Conservation (phyloP, 441 rosid genomes). For the Omphalea diandra region DNA sequence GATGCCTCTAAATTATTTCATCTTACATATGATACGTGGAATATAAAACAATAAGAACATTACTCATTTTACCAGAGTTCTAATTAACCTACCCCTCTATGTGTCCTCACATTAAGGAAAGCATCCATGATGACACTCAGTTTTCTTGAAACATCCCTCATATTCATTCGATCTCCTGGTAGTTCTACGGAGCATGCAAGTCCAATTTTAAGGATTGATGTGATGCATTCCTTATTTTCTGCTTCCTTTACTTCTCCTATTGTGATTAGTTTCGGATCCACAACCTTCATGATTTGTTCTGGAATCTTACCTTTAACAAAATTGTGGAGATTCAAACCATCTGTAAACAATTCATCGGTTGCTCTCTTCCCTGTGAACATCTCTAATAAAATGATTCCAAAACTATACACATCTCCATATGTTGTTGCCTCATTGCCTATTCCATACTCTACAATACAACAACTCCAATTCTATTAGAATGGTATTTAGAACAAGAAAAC, state of each 20-base stretch:
- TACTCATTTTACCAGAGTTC: no score
- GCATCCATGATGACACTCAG: not conserved
- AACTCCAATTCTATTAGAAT: conserved; percentile 27
- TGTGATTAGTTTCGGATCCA: not conserved
- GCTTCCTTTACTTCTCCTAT: no score
- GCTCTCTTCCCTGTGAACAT: conserved; percentile 17
- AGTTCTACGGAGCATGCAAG: not conserved
- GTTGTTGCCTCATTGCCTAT: not conserved
- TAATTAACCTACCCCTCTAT: no score
- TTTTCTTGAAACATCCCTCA: not conserved
- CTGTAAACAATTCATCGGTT: conserved; percentile 2
- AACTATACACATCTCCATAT: conserved; percentile 12
- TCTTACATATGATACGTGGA: no score
- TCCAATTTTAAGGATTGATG: conserved; percentile 4
- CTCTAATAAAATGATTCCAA: conserved; percentile 15
- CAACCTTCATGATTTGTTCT: no score
- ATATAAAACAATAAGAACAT: no score
- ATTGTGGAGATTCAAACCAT: not conserved
- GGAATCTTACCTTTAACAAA: no score
- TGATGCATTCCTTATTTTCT: not conserved
- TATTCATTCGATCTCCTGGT: not conserved
- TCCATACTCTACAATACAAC: conserved; percentile 13
- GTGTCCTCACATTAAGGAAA: no score
- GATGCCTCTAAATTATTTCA: no score
- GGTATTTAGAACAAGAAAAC: conserved; percentile 16